Base-by-base conservation (phyloP, 2,329 filamentous ascomycete species). In the Penicillium sp. region DNA sequence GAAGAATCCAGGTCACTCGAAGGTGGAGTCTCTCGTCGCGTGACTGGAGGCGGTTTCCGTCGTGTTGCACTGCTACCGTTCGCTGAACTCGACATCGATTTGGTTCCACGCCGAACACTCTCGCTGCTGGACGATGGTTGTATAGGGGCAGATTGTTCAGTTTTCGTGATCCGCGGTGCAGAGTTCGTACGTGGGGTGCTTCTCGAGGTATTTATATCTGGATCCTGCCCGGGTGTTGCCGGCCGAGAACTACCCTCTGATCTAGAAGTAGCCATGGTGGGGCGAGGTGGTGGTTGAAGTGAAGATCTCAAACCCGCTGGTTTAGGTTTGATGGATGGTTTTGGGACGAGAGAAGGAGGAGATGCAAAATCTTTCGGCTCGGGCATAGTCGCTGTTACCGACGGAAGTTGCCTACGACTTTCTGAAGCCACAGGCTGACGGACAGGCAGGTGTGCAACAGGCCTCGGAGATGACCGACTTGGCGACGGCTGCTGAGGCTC, bases 1-100 rank as follows among this genome's bases (percentile, higher is more conserved):
- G 76, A 60, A 11, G 68, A 72, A 45, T 74, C 72, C 7, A 65
- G 69, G 20, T 73, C 72, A 51, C 72, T 78, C 25, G 76, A 80
- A 25, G 70, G 75, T 20, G 80, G 69, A 31, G 79, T 79, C 54
- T 81, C 63, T 33, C 73, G 59, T 70, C 74, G 69, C 68, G 73
- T 72, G 55, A 67, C 65, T 61, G 61, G 59, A 8, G 74, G 73
- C 67, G 56, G 56, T 60, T 67, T 61, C 50, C 68, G 55, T 53
- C 67, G 58, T 53, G 57, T 37, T 54, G 60, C 22, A 52, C 58
- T 56, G 31, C 43, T 55, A 2, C 59, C 58, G 27, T 62, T 66
- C 18, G 50, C 51, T 15, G 67, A 66, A 25, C 70, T 46, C 1
- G 62, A 46, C 65, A 71, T 62, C 12, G 61, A 63, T 26, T 63